Evolutionary conservation across 1,284 basidiomycete species (phyloP), one percentile per base, ranked within the genome.

Genomic region (Vanrija sp.): DNA sequence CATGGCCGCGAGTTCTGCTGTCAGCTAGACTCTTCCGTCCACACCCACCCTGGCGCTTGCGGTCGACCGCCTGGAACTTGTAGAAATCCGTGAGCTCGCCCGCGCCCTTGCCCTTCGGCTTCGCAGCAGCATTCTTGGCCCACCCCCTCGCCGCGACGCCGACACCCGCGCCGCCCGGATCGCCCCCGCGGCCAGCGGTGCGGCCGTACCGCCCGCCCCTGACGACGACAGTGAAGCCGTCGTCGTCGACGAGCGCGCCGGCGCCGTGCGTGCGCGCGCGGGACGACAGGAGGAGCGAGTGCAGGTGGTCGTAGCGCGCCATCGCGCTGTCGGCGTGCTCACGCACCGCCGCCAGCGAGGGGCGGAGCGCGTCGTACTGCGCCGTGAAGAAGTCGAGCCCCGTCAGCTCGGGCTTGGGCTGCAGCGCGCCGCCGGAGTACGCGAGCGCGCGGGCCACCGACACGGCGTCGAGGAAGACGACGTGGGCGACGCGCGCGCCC

Each of bases 171-270:
- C 79, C 82, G 18, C 89, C 85, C 1, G 86, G 87, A n/a, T 88
- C 88, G 31, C 88, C 88, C 3, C 88, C 76, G 9, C 88, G 88
- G 25, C 89, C 89, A 4, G 89, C 76, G 0, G 89, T 89, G 66
- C 89, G 82, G 3, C 91, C 90, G 66, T 91, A 92, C 23, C 86
- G 85, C 7, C 91, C 91, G 9, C 89, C 88, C 25, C 90, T 81
- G 22, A 86, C 88, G 25, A 95, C 91, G 10, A 94, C 82, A 12
- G 89, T 93, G 72, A 94, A 95, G 1, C 91, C 91, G 61, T 95
- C 91, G 59, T 89, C 89, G 72, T 95, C 91, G 45, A 93, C 87
- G 53, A 93, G 81, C 12, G 88, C 69, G 62, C 72, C 75, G 9
- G 83, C 81, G 57, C 83, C 85, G 67, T 82, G 84, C 56, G 78